Base-by-base conservation (phyloP, 352 stramenopile species). In the Globisporangium perplexum region DNA sequence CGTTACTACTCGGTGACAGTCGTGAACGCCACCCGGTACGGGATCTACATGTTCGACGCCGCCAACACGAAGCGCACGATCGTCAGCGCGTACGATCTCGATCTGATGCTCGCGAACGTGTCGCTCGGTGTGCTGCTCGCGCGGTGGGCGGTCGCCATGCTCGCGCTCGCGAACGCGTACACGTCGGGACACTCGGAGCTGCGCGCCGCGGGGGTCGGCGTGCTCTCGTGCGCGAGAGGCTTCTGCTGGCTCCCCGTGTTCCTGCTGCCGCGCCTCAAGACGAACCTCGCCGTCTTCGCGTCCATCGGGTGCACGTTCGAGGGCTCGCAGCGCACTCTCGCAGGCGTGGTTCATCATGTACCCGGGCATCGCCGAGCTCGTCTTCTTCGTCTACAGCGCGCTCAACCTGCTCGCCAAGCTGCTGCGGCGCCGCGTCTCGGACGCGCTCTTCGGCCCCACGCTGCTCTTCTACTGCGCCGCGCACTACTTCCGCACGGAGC, bases 91-190 rank as follows among this genome's bases (percentile, higher is more conserved):
- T 78, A 83, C 52, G 53, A 68, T 8, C 47, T 74, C 24, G 57
- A 69, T 7, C 65, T 52, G 14, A 63, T 75, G 15, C 59, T 80
- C 38, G 72, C 70, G 3, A 78, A 80, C 35, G 0, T 62, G 0
- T 72, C 70, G 14, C 23, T 77, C 5, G 59, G 42, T 0, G 11
- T 65, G 20, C 28, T 81, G 38, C 56, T 80, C 0, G 18, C 67
- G 2, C 67, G 63, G 0, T 83, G 72, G 72, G 60, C 71, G 20
- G 36, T 63, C 15, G 47, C 39, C 1, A 57, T 60, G 20, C 1
- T 66, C 0, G 52, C 55, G 22, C 39, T 71, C 10, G 20, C 45
- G 1, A 41, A 50, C 12, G 31, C 15, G 23, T 48, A 59, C 38
- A 42, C 28, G 8, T 43, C 45, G 3, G 12, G 7, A 31, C 26